Evolutionary conservation across 192 early-diverging fungal species (phyloP).

Genomic region (Linnemannia zychae): DNA sequence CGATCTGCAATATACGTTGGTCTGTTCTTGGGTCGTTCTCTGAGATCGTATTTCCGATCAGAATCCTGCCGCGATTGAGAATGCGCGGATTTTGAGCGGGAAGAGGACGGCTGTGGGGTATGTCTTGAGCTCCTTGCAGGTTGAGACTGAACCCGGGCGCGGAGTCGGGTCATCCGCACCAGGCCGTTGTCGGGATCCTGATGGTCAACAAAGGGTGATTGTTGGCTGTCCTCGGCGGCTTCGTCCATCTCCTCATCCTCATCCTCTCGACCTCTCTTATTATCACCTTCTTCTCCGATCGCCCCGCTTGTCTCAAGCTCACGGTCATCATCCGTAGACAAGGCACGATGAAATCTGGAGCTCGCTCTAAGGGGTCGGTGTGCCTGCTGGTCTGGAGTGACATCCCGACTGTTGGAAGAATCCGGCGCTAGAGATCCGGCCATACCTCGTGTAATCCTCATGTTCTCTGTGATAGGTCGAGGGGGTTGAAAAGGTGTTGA

Average conservation of each 20-base stretch:
- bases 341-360: slow-evolving; percentile 15
- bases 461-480: slow-evolving; percentile 41
- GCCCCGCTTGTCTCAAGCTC: slow-evolving; percentile 4
- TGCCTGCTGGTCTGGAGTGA: slow-evolving; percentile 21
- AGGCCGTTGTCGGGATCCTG: slow-evolving; percentile 23
- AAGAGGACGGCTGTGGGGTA: slow-evolving; percentile 7
- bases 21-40: slow-evolving; percentile 50
- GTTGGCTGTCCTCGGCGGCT: neutral
- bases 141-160: slow-evolving; percentile 29
- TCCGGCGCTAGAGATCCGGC: slow-evolving; percentile 33
- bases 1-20: slow-evolving; percentile 46
- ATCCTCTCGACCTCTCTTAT: neutral
- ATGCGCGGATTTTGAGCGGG: slow-evolving; percentile 7
- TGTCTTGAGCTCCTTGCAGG: slow-evolving; percentile 24
- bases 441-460: slow-evolving; percentile 57
- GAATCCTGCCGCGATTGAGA: slow-evolving; percentile 27
- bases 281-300: slow-evolving; percentile 15
- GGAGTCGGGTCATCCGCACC: slow-evolving; percentile 35
- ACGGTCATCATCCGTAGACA: slow-evolving; percentile 29
- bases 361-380: slow-evolving; percentile 1
- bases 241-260: slow-evolving; percentile 18
- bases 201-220: slow-evolving; percentile 9
- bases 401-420: slow-evolving; percentile 45
- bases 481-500: neutral
- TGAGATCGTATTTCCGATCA: slow-evolving; percentile 45